Evolutionary conservation across 352 stramenopile species (phyloP), one percentile per base, ranked within the genome.

Genomic region (Blastocystis sp.): DNA sequence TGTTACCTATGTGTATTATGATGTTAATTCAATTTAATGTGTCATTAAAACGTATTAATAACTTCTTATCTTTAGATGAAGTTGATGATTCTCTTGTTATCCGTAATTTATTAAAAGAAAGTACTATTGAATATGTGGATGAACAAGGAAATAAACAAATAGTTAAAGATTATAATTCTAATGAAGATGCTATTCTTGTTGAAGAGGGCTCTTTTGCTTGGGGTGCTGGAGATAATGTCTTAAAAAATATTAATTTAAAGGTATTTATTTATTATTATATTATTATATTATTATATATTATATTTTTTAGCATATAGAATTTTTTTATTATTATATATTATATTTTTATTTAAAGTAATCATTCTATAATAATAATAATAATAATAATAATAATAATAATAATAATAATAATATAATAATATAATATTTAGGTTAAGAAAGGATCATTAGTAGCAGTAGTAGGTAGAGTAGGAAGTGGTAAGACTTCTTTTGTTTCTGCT

Each of bases 401-500:
- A n/a, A n/a, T n/a, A n/a, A n/a, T n/a, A n/a, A n/a, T n/a, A n/a
- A n/a, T n/a, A n/a, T n/a, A n/a, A n/a, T n/a, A n/a, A 40, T n/a
- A 46, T 39, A 45, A 5, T 36, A 6, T 52, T 11, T 37, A 19
- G 13, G 30, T 69, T 10, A 24, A 28, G 11, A 11, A 65, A 25
- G 65, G 65, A 28, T 25, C 28, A 4, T n/a, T 69, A 9, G 84
- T 92, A 1, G 72, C 83, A 7, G 70, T 96, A 4, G 79, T 95
- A 30, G 91, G 91, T 4, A 66, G 74, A 0, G 83, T 95, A 2
- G 87, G 86, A 1, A 84, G 75, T 59, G 88, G 89, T 11, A 98
- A 98, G 58, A 88, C 77, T 16, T 92, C 82, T 0, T 76, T 97
- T 1, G 62, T 97, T n/a, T 75, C 77, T 3, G 80, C 84, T 1